Conservation (phyloP, 164 flowering plant genomes). For the Umbellularia californica region DNA sequence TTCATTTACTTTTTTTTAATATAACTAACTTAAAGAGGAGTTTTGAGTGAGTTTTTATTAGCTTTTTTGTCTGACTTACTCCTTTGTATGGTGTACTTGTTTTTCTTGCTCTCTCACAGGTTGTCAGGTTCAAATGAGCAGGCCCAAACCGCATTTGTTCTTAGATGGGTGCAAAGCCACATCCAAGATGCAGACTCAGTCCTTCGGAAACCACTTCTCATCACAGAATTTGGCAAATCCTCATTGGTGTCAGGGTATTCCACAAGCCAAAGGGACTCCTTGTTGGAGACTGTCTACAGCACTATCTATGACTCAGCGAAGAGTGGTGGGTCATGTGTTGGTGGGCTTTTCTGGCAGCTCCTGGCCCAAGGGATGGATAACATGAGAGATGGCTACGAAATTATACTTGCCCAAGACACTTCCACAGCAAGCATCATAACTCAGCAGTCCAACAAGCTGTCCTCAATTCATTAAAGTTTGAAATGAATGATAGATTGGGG, state of each 20-base stretch:
- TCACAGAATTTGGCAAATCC: constrained; percentile 49
- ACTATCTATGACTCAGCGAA: constrained; percentile 27
- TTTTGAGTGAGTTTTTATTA: neutral
- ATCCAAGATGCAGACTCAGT: constrained; percentile 27
- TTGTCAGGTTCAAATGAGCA: constrained; percentile 18
- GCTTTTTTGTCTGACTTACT: neutral
- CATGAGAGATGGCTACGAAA: constrained; percentile 38
- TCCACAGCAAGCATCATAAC: constrained; percentile 38
- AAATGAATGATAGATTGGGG: neutral
- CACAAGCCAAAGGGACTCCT: constrained; percentile 26
- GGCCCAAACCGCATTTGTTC: constrained; percentile 24
- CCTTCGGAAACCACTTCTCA: constrained; percentile 37
- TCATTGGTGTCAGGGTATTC: constrained; percentile 31
- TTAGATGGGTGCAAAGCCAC: constrained; percentile 34
- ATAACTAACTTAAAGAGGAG: no score
- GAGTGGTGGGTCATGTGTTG: constrained; percentile 32
- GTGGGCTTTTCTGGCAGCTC: constrained; percentile 52
- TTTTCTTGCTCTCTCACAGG: constrained; percentile 21
- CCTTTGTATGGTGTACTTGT: neutral
- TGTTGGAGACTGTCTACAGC: constrained; percentile 27
- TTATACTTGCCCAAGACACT: constrained; percentile 31
- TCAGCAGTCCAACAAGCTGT: constrained; percentile 31
- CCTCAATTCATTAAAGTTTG: neutral
- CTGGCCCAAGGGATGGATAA: constrained; percentile 28
- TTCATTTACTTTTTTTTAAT: neutral